Evolutionary conservation across 1,284 basidiomycete species (phyloP).

Genomic region (Pseudomicrostroma phylloplanum): DNA sequence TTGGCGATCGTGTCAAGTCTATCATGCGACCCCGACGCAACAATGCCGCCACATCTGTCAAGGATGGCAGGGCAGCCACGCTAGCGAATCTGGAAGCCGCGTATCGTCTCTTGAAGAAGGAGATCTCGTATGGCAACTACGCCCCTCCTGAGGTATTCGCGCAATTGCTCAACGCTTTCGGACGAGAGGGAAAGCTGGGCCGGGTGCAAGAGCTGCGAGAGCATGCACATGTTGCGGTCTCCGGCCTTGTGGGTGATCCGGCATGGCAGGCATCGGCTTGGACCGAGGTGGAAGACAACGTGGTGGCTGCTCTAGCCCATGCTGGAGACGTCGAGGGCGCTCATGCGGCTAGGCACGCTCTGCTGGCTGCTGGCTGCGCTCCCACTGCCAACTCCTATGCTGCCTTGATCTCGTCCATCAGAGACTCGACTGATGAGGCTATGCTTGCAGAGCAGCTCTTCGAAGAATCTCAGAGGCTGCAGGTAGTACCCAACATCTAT

Average conservation of each 20-base stretch:
- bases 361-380: slow-evolving; percentile 37
- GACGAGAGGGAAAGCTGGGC: slow-evolving; percentile 55
- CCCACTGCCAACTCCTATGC: slow-evolving; percentile 44
- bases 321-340: slow-evolving; percentile 35
- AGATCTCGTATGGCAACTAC: slow-evolving; percentile 28
- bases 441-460: slow-evolving; percentile 47
- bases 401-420: slow-evolving; percentile 44
- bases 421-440: slow-evolving; percentile 50
- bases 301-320: slow-evolving; percentile 46
- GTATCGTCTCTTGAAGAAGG: slow-evolving; percentile 19
- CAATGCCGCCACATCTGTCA: slow-evolving; percentile 15
- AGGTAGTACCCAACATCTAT: slow-evolving; percentile 38
- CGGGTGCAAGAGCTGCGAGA: slow-evolving; percentile 56
- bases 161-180: slow-evolving; percentile 34
- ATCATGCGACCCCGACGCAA: slow-evolving; percentile 12
- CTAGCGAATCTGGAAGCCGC: not conserved
- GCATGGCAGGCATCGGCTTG: slow-evolving; percentile 53
- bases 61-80: not conserved
- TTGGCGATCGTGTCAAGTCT: slow-evolving; percentile 18
- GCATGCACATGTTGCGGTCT: slow-evolving; percentile 51
- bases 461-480: slow-evolving; percentile 44
- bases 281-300: slow-evolving; percentile 38
- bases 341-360: slow-evolving; percentile 31
- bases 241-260: slow-evolving; percentile 28
- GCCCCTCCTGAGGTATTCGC: slow-evolving; percentile 32